These are phyloP conservation scores for Pseudotsuga menziesii DNA, from an alignment of 75 land plant species.

Conservation along the genomic window DNA sequence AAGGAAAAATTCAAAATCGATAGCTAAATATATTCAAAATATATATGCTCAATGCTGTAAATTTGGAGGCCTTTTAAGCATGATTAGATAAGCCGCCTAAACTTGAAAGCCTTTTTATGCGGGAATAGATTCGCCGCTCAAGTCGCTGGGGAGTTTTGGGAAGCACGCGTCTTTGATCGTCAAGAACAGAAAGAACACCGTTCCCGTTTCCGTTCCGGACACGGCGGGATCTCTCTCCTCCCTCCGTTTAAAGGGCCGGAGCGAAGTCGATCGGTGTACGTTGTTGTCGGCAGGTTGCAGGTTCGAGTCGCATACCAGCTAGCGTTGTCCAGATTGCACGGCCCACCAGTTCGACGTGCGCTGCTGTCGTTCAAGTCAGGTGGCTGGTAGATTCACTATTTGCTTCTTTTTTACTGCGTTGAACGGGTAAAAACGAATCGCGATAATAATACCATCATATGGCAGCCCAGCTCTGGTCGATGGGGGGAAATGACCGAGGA, in stretches of 20 bases:
- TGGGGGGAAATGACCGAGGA: background rate
- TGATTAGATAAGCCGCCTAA: background rate
- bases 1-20: too few relatives aligned
- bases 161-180: too few relatives aligned
- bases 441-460: slow-evolving; percentile 1
- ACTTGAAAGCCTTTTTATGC: background rate
- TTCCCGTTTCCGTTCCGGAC: background rate
- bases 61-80: background rate
- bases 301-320: background rate
- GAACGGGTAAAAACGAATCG: background rate
- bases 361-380: background rate
- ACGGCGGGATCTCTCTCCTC: background rate
- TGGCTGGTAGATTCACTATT: background rate
- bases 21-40: too few relatives aligned
- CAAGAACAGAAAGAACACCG: too few relatives aligned
- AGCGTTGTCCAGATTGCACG: background rate
- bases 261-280: too few relatives aligned
- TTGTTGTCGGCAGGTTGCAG: background rate
- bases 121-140: too few relatives aligned
- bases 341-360: background rate
- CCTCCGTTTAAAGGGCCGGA: too few relatives aligned
- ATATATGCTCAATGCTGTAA: too few relatives aligned
- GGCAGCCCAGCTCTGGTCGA: background rate
- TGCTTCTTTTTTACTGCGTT: too few relatives aligned
- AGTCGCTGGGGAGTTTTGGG: too few relatives aligned